phyloP scores from a whole-genome alignment of 2,329 filamentous ascomycete genomes.

The Colletotrichum lini region DNA sequence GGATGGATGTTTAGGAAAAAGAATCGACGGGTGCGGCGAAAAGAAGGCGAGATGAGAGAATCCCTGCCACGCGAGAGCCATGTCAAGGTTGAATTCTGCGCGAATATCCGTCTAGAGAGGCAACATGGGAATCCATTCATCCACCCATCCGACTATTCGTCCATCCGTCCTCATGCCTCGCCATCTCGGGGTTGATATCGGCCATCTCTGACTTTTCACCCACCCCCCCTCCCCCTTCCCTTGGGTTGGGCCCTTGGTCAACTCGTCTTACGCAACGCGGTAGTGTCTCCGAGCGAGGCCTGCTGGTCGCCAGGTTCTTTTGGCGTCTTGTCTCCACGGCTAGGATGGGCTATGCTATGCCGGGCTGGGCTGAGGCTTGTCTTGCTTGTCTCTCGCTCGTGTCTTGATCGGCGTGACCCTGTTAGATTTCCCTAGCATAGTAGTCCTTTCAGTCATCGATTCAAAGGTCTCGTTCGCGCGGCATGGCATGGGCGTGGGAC shows the following conservation, averaged over 20 bases:
- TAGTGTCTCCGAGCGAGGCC: slow-evolving; percentile 1
- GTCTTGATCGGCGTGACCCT: slow-evolving; percentile 1
- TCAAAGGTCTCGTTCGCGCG: too few relatives aligned
- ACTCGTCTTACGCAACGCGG: slow-evolving; percentile 17
- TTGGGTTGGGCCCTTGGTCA: too few relatives aligned
- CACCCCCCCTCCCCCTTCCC: neutral
- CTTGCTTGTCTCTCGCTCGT: slow-evolving; percentile 1
- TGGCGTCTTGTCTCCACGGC: slow-evolving; percentile 13
- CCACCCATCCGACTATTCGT: too few relatives aligned
- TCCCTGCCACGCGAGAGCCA: slow-evolving; percentile 7
- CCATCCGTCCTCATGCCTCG: too few relatives aligned
- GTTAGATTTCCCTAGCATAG: neutral
- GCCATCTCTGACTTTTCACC: neutral
- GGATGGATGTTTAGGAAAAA: neutral
- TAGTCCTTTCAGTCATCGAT: too few relatives aligned
- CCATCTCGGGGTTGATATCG: neutral
- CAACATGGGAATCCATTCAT: too few relatives aligned
- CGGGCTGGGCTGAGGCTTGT: neutral
- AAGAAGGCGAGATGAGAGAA: neutral
- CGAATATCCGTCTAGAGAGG: neutral
- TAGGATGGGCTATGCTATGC: too few relatives aligned
- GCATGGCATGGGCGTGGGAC: too few relatives aligned
- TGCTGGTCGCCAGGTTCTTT: slow-evolving; percentile 4
- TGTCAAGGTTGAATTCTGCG: neutral
- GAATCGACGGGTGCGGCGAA: slow-evolving; percentile 8